Evolutionary conservation across 2,329 filamentous ascomycete species (phyloP).

Genomic region (Aspergillus unguis): DNA sequence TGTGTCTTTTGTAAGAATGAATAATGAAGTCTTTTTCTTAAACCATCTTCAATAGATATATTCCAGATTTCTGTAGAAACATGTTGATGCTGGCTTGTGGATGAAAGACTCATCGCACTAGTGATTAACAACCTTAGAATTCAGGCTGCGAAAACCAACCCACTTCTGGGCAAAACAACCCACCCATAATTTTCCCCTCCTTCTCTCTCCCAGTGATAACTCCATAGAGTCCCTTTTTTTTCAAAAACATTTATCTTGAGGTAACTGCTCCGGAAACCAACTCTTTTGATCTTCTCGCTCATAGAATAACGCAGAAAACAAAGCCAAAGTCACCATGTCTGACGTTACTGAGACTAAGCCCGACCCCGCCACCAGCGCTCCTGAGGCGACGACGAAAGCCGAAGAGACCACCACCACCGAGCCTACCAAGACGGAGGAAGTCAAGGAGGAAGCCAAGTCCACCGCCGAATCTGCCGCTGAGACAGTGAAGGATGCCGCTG

Average conservation of each 20-base stretch:
- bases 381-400: constrained; percentile 30
- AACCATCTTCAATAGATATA: not conserved
- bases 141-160: constrained; percentile 21
- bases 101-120: not conserved
- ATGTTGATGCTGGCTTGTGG: not conserved
- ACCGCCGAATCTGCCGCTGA: constrained; percentile 35
- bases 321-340: constrained; percentile 35
- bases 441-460: constrained; percentile 26
- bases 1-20: constrained; percentile 15
- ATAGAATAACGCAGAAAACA: constrained; percentile 11
- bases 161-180: constrained; percentile 23
- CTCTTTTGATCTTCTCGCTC: not conserved
- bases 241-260: constrained; percentile 9
- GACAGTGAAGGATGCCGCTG: constrained; percentile 37
- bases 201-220: constrained; percentile 13
- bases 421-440: constrained; percentile 28
- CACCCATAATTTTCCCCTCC: constrained; percentile 23
- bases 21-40: constrained; percentile 6
- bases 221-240: constrained; percentile 8
- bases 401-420: constrained; percentile 34
- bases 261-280: constrained; percentile 4
- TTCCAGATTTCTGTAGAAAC: not conserved
- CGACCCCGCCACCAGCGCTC: constrained; percentile 41
- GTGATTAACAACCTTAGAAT: constrained; percentile 9
- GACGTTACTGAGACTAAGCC: constrained; percentile 43